These are phyloP conservation scores for Metschnikowia corniflorae DNA, from an alignment of 805 yeast species.

Conservation along the genomic window DNA sequence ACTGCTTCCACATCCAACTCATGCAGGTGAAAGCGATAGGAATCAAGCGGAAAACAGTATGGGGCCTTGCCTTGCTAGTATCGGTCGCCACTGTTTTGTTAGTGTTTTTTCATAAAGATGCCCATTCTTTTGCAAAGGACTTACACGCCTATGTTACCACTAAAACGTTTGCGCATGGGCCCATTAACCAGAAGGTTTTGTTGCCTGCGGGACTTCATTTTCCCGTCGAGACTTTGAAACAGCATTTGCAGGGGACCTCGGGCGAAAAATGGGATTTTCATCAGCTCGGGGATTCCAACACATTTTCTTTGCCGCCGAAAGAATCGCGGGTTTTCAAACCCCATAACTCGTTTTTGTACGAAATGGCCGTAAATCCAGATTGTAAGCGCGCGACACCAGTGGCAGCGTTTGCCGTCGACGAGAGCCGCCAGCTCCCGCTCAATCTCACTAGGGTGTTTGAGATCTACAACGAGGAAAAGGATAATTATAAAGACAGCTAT, in stretches of 20 bases:
- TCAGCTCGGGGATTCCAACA: slow-evolving; percentile 5
- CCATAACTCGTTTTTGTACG: background rate
- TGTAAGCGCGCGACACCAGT: slow-evolving; percentile 1
- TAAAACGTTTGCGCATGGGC: background rate
- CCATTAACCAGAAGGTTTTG: slow-evolving; percentile 2
- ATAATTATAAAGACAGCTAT: slow-evolving; percentile 9
- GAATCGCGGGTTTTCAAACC: slow-evolving; percentile 2
- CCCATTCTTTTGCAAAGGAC: too few species aligned
- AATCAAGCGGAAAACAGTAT: too few species aligned
- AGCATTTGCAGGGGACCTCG: slow-evolving; percentile 8
- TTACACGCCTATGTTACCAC: too few species aligned
- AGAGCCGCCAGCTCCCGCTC: slow-evolving; percentile 5
- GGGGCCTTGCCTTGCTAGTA: too few species aligned
- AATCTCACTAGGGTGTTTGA: slow-evolving; percentile 4
- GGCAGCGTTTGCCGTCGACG: slow-evolving; percentile 3
- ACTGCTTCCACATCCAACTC: too few species aligned
- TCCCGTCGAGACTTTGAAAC: slow-evolving; percentile 1
- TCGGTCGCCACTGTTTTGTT: too few species aligned
- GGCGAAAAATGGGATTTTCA: slow-evolving; percentile 3
- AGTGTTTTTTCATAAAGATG: too few species aligned
- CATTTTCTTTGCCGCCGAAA: slow-evolving; percentile 3
- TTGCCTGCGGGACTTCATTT: slow-evolving; percentile 10
- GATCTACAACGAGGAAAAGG: slow-evolving; percentile 9
- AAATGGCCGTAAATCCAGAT: background rate
- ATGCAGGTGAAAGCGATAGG: too few species aligned